Evolutionary conservation across 2,329 filamentous ascomycete species (phyloP).

Genomic region (Sclerotinia sclerotiorum): DNA sequence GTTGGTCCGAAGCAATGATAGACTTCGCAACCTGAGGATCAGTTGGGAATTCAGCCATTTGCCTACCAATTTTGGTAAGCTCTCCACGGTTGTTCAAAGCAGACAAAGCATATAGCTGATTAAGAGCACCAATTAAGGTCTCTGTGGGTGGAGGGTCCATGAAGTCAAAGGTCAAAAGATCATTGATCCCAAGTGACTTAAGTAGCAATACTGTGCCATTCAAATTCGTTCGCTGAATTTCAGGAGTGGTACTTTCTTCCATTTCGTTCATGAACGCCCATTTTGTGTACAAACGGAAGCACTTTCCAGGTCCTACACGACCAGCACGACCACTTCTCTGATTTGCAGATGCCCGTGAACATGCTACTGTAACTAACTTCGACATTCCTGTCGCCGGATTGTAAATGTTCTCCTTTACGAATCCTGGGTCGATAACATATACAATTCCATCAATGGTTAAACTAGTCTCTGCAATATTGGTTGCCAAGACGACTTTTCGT

Average conservation of each 20-base stretch:
- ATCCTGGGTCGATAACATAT: constrained; percentile 93
- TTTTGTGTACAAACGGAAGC: constrained; percentile 90
- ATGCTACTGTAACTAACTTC: constrained; percentile 84
- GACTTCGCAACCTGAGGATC: constrained; percentile 90
- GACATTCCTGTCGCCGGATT: constrained; percentile 92
- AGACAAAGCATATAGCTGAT: constrained; percentile 87
- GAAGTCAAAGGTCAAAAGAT: constrained; percentile 91
- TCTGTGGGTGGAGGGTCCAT: constrained; percentile 92
- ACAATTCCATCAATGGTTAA: constrained; percentile 95
- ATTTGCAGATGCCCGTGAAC: constrained; percentile 87
- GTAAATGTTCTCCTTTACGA: constrained; percentile 93
- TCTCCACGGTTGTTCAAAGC: constrained; percentile 86
- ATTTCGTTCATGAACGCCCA: constrained; percentile 94
- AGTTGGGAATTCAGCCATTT: constrained; percentile 94
- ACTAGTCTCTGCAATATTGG: constrained; percentile 95
- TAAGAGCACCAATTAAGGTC: constrained; percentile 82
- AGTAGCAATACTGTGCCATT: constrained; percentile 80
- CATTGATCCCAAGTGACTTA: constrained; percentile 88
- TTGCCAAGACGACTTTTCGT: constrained; percentile 89
- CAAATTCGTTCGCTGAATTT: constrained; percentile 89
- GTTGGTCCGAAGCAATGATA: constrained; percentile 82
- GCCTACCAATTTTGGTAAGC: constrained; percentile 84
- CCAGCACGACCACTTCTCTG: constrained; percentile 91
- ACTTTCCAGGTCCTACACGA: constrained; percentile 87
- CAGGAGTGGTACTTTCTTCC: constrained; percentile 86